Evolutionary conservation across 805 yeast species (phyloP), one percentile per base, ranked within the genome.

Genomic region (Yarrowia deformans): DNA sequence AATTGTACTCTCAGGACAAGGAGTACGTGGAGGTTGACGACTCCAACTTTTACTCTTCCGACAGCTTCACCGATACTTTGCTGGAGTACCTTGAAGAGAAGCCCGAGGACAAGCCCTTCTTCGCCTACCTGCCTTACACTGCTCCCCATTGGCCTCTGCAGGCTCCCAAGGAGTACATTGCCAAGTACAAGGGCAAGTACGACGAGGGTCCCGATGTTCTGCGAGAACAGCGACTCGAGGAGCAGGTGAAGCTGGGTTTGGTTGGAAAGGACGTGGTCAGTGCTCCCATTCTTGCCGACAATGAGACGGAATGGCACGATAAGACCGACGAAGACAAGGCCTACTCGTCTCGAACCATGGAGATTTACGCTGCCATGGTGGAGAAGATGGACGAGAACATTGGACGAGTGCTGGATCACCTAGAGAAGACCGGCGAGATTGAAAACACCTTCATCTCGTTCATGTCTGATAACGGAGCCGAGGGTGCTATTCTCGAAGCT

Each of bases 81-180:
- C 69, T 84, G 40, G 81, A 79, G 42, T 81, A 75, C 50, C 73
- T 82, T 67, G 58, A 70, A 9, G 73, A 71, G 35, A 42, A 48
- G 66, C 71, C 74, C 7, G 72, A 74, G 3, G 68, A 71, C 4
- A 77, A 83, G 72, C 89, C 89, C 13, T 86, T 84, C 70, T 83
- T 85, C 68, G 85, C 87, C 2, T 75, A 79, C 29, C 77, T 86
- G 70, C 86, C 89, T 13, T 86, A 83, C 71, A 85, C 88, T 6
- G 88, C 89, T 0, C 89, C 89, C 2, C 89, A 86, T 73, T 86
- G 89, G 88, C 89, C 89, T 16, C 81, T 81, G 72, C 89, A 85
- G 75, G 89, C 89, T 0, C 88, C 88, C n/a, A 75, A 75, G 58
- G 83, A 82, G 8, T 74, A 78, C 7, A 78, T 85, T 63, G 79